A percentile compares a stretch with the other conserved stretches of the same genome.
Conservation (phyloP, 805 yeast species). For the Suhomyces kilbournensis region DNA sequence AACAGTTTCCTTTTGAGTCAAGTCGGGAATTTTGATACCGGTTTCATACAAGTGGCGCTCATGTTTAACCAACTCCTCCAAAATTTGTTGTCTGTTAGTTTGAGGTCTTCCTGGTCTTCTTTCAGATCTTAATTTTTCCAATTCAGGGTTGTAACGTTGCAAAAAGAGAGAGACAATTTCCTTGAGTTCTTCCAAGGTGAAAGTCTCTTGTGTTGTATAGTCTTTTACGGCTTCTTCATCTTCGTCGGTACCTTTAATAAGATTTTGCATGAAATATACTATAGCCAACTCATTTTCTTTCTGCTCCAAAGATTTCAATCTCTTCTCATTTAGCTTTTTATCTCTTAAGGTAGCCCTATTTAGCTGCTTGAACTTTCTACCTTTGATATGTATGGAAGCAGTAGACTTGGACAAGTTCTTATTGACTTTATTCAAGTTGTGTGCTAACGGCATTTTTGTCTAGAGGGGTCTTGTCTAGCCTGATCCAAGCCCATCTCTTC, state of each 20-base stretch:
- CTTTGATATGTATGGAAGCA: constrained; percentile 75
- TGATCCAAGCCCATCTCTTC: background rate
- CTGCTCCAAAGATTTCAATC: constrained; percentile 54
- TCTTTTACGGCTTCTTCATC: constrained; percentile 3
- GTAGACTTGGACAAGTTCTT: constrained; percentile 55
- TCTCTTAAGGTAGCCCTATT: constrained; percentile 87
- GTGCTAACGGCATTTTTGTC: constrained; percentile 61
- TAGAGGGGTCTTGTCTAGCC: background rate
- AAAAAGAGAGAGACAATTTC: constrained; percentile 60
- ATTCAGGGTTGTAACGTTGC: constrained; percentile 70
- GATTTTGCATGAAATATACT: constrained; percentile 57
- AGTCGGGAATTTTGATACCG: constrained; percentile 73
- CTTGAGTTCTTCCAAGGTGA: constrained; percentile 57
- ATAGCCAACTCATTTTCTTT: constrained; percentile 60
- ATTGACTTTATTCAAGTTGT: constrained; percentile 62
- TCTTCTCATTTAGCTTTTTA: constrained; percentile 59
- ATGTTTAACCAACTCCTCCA: constrained; percentile 58
- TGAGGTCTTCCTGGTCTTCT: constrained; percentile 91
- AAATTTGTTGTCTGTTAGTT: constrained; percentile 60
- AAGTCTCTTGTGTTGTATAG: constrained; percentile 35
- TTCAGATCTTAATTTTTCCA: constrained; percentile 53
- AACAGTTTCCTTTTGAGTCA: constrained; percentile 60
- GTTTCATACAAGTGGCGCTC: constrained; percentile 62
- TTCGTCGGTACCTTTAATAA: constrained; percentile 29
- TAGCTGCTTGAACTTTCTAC: constrained; percentile 81